Evolutionary conservation across 2,329 filamentous ascomycete species (phyloP).

Genomic region (Fusarium verticillioides): DNA sequence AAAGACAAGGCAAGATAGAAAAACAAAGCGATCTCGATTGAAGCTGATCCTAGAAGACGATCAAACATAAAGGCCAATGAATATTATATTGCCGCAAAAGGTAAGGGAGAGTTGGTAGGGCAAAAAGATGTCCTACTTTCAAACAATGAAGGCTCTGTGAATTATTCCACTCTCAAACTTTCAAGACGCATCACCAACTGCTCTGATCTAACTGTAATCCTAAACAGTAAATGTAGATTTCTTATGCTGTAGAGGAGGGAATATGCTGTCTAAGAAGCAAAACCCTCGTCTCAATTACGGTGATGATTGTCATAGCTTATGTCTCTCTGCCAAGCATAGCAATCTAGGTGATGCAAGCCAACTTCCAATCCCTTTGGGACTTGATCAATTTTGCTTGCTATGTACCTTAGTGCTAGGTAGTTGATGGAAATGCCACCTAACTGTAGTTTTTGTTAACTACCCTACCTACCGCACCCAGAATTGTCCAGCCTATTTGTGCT

Average conservation of each 20-base stretch:
- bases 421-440: background rate
- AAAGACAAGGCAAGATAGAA: conserved; percentile 11
- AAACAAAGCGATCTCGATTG: conserved; percentile 22
- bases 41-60: conserved; percentile 27
- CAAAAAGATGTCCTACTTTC: background rate
- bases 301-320: conserved; percentile 6
- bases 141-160: conserved; percentile 7
- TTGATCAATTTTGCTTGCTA: background rate
- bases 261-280: background rate
- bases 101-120: background rate
- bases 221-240: background rate
- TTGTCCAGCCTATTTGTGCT: background rate
- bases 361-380: background rate
- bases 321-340: conserved; percentile 1
- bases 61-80: conserved; percentile 13
- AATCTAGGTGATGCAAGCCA: background rate
- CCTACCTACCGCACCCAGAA: background rate
- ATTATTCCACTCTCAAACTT: conserved; percentile 28
- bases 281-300: background rate
- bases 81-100: background rate
- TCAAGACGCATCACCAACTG: background rate
- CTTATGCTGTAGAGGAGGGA: background rate
- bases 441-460: background rate
- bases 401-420: background rate
- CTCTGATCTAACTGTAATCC: background rate